phyloP scores from a whole-genome alignment of 805 yeast genomes.

The Lachancea meyersii region DNA sequence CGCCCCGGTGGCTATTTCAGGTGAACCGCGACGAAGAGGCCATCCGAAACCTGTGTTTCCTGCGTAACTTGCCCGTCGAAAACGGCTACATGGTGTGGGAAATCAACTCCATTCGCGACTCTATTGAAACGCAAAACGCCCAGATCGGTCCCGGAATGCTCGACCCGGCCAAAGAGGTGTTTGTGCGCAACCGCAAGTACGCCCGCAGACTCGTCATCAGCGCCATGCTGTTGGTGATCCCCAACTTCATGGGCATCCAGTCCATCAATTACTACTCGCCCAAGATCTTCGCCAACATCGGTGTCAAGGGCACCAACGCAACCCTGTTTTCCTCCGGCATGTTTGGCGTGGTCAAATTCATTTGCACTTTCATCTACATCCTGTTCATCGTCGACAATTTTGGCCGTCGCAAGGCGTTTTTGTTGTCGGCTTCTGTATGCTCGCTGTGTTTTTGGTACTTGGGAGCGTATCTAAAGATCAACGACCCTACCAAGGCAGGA shows the following conservation, averaged over 20 bases:
- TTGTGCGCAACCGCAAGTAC: conserved; percentile 27
- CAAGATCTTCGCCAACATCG: conserved; percentile 43
- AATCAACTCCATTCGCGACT: conserved; percentile 29
- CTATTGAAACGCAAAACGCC: conserved; percentile 18
- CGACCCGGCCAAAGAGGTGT: conserved; percentile 37
- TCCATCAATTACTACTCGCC: conserved; percentile 52
- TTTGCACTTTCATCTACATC: conserved; percentile 40
- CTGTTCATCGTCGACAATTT: conserved; percentile 41
- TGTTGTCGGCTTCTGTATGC: conserved; percentile 37
- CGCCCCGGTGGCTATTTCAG: conserved; percentile 41
- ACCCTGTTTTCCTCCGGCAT: conserved; percentile 47
- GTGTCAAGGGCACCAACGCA: conserved; percentile 41
- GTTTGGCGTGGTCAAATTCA: conserved; percentile 34
- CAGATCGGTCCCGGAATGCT: conserved; percentile 35
- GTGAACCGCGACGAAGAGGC: conserved; percentile 35
- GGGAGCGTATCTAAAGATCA: conserved; percentile 42
- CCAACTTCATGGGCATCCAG: conserved; percentile 44
- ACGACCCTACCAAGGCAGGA: conserved; percentile 32
- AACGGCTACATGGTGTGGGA: conserved; percentile 40
- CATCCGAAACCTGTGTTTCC: conserved; percentile 31
- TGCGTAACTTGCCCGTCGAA: conserved; percentile 36
- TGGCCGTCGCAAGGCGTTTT: conserved; percentile 41
- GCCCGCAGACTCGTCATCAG: conserved; percentile 36
- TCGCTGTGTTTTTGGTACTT: conserved; percentile 43
- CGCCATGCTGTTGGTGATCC: conserved; percentile 37